Conservation (phyloP, 495 filamentous ascomycete species). For the Hypoxylon subgilvum region DNA sequence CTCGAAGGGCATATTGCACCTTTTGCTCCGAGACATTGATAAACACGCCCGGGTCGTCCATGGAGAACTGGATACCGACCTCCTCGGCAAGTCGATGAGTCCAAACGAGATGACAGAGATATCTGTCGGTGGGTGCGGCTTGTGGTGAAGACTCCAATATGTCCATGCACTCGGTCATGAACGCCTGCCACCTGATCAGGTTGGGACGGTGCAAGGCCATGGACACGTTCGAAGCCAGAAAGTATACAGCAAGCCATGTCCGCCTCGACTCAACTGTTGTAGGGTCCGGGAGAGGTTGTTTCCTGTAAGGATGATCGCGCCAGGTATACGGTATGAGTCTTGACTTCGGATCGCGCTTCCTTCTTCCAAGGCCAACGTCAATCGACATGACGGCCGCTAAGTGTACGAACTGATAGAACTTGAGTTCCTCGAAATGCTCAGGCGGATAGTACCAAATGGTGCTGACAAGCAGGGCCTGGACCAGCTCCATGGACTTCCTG, state of each 20-base stretch:
- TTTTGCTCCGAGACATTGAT: conserved; percentile 75
- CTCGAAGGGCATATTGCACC: conserved; percentile 73
- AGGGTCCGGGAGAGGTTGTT: conserved; percentile 59
- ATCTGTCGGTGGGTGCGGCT: conserved; percentile 72
- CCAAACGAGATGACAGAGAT: conserved; percentile 75
- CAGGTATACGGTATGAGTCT: conserved; percentile 49
- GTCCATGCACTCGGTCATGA: conserved; percentile 84
- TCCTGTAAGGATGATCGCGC: conserved; percentile 57
- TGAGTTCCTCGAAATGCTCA: conserved; percentile 82
- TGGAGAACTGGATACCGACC: conserved; percentile 72
- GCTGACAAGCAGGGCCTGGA: conserved; percentile 77
- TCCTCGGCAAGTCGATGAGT: conserved; percentile 83
- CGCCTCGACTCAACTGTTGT: conserved; percentile 75
- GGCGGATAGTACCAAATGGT: conserved; percentile 85
- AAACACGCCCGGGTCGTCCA: conserved; percentile 71
- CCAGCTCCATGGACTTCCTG: conserved; percentile 83
- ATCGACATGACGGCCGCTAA: conserved; percentile 84
- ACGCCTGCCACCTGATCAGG: conserved; percentile 78
- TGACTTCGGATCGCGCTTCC: conserved; percentile 50
- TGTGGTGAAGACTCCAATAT: conserved; percentile 74
- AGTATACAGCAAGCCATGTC: conserved; percentile 84
- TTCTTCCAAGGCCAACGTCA: conserved; percentile 80
- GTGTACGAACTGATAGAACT: conserved; percentile 88
- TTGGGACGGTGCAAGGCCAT: conserved; percentile 83
- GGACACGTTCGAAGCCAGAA: conserved; percentile 70